A percentile compares a stretch with the other conserved stretches of the same genome.
Evolutionary conservation across 1,284 basidiomycete genomes (phyloP).

Genomic region (Puccinia hordei): DNA sequence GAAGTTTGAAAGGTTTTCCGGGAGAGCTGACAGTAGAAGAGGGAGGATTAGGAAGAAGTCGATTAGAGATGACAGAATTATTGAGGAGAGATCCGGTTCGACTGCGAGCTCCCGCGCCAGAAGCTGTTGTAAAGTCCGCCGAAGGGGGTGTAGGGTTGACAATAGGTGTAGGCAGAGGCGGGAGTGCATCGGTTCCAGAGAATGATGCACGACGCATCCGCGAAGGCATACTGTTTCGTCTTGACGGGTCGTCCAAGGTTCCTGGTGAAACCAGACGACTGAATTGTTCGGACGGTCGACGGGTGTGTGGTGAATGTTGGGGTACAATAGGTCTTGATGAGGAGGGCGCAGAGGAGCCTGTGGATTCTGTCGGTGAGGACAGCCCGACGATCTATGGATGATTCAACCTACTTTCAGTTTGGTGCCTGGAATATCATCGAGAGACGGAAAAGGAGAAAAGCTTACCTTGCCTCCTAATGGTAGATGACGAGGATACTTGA

Average conservation of each 20-base stretch:
- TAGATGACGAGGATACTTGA: constrained; percentile 38
- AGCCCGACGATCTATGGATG: constrained; percentile 19
- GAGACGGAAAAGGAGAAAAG: neutral
- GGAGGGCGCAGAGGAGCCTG: constrained; percentile 31
- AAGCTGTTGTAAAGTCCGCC: constrained; percentile 1
- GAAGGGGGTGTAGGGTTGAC: constrained; percentile 16
- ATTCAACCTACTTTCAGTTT: neutral
- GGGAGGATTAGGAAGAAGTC: constrained; percentile 31
- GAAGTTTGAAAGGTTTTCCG: constrained; percentile 49
- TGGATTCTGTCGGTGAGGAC: constrained; percentile 42
- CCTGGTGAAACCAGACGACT: constrained; percentile 9
- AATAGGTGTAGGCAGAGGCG: constrained; percentile 24
- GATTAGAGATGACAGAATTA: neutral
- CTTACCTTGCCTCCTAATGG: constrained; percentile 41
- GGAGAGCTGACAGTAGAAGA: constrained; percentile 52
- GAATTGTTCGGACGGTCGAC: constrained; percentile 43
- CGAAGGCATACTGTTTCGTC: constrained; percentile 55
- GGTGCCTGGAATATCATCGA: neutral
- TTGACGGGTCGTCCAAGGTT: constrained; percentile 41
- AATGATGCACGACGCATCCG: constrained; percentile 54
- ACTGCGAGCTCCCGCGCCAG: constrained; percentile 50
- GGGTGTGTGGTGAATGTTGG: constrained; percentile 22
- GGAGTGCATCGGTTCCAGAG: constrained; percentile 49
- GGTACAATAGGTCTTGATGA: neutral
- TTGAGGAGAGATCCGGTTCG: constrained; percentile 53